Base-by-base conservation (phyloP, 129 eudicot genomes). In the Arctium minus region DNA sequence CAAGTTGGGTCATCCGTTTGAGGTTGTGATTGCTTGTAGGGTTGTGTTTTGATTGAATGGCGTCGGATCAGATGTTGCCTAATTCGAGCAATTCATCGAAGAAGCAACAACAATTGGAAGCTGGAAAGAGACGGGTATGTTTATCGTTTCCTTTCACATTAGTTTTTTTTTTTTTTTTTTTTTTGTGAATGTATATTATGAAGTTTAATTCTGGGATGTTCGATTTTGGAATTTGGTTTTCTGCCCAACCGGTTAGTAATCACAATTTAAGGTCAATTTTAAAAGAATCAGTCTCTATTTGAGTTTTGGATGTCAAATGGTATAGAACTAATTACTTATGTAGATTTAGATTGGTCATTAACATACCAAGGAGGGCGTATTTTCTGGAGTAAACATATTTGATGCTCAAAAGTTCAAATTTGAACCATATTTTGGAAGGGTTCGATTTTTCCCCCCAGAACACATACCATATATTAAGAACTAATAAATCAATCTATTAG, bases 41-140 rank as follows among this genome's bases (percentile, higher is more conserved):
- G 37, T 11, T 56, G 70, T 60, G 39, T 72, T 83, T 79, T 50
- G 84, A 72, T 82, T 80, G 78, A 72, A 92, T 95, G 98, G 97
- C 97, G 82, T 89, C 94, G 81, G 98, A 88, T 73, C 95, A 93
- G 89, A 92, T 89, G 84, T 60, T 91, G 83, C 78, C 91, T 30
- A 85, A 81, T 77, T 75, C 86, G 32, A 75, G 71, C 75, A 44
- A 40, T 83, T 77, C 89, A 27, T 78, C 85, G 18, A 91, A 86
- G 77, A 95, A 95, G 88, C 89, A 90, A 79, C 90, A 88, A 84
- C 90, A 88, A 82, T 87, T 91, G 89, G 93, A 89, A 93, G 99
- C 99, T 87, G 99, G 99, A 18, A 93, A 79, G 79, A 88, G 81
- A 67, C 82, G 85, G 97, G 99, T 94, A 83, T 71, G 79, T 39